phyloP scores from a whole-genome alignment of 1,139 yeast genomes.

The Geotrichum macrosporum region DNA sequence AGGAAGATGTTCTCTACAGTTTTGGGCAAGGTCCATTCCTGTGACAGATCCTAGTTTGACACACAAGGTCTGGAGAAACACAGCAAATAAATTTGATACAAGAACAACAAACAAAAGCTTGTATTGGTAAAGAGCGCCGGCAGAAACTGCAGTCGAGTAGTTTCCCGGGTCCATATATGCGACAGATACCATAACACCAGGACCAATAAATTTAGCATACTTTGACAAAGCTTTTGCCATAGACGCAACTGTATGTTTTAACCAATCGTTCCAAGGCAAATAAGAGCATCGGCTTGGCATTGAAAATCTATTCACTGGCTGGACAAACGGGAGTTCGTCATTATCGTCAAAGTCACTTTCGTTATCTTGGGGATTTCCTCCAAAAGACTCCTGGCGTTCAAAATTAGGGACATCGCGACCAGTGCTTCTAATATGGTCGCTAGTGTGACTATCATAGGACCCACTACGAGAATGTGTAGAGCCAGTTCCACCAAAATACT shows the following conservation, averaged over 20 bases:
- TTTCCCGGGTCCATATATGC: slow-evolving; percentile 87
- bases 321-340: slow-evolving; percentile 73
- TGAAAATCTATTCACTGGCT: slow-evolving; percentile 42
- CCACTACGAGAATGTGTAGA: neutral
- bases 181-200: slow-evolving; percentile 70
- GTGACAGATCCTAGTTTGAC: slow-evolving; percentile 77
- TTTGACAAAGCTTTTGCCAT: slow-evolving; percentile 50
- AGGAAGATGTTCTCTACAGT: slow-evolving; percentile 61
- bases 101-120: slow-evolving; percentile 63
- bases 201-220: slow-evolving; percentile 64
- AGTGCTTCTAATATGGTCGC: neutral
- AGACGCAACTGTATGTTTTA: slow-evolving; percentile 49
- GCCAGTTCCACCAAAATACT: slow-evolving; percentile 13
- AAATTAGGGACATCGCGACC: neutral
- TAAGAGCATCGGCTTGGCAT: slow-evolving; percentile 1
- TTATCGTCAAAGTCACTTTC: slow-evolving; percentile 43
- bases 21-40: slow-evolving; percentile 69
- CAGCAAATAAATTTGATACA: slow-evolving; percentile 65
- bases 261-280: slow-evolving; percentile 46
- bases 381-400: slow-evolving; percentile 42
- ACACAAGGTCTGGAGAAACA: slow-evolving; percentile 67
- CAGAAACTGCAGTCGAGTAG: slow-evolving; percentile 72
- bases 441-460: neutral
- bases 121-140: slow-evolving; percentile 66
- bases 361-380: slow-evolving; percentile 51